These are phyloP conservation scores for Quercus tomentella DNA, from an alignment of 331 rosid species.

Conservation along the genomic window DNA sequence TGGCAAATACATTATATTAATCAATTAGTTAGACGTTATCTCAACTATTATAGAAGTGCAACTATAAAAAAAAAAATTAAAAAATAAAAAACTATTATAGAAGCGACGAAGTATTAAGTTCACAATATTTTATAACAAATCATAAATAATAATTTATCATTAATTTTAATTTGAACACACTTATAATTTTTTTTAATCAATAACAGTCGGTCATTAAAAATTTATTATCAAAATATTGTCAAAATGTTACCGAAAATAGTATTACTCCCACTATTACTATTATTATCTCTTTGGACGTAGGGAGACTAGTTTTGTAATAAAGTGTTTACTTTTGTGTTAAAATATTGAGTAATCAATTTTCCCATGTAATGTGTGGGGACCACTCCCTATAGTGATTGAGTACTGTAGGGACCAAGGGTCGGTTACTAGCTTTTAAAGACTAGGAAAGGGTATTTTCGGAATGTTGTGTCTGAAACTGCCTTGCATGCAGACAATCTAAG, in stretches of 20 bases:
- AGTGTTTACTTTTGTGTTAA: background rate
- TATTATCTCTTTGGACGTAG: no score
- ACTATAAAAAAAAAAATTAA: no score
- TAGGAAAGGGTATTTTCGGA: background rate
- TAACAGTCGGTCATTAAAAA: no score
- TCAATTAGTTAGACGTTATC: background rate
- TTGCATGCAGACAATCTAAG: background rate
- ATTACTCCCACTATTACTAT: no score
- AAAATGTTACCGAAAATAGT: no score
- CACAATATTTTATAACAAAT: no score
- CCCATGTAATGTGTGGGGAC: background rate
- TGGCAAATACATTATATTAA: background rate
- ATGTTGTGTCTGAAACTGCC: background rate
- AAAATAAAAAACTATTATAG: no score
- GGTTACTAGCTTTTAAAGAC: background rate
- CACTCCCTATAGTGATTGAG: background rate
- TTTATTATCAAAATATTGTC: no score
- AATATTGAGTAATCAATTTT: background rate
- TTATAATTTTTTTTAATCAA: no score
- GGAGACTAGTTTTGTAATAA: background rate
- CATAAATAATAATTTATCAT: fast-evolving
- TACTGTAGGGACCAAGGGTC: background rate
- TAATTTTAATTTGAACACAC: no score
- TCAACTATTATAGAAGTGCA: no score
- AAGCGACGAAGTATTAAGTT: no score